Conservation (phyloP, 768 basidiomycete species). For the Cyclocybe cylindracea region DNA sequence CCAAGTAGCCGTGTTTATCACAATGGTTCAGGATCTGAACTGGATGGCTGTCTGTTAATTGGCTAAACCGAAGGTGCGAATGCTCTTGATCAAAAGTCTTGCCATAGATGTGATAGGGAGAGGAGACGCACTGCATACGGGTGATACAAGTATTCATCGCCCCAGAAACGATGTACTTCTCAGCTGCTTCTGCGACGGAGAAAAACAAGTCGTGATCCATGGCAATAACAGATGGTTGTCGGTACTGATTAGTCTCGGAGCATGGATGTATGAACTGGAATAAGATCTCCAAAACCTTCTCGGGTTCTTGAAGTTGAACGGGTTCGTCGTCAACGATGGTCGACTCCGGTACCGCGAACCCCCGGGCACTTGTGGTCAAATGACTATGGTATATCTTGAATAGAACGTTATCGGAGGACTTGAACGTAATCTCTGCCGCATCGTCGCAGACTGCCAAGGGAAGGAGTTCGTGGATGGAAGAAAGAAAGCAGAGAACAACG, state of each 20-base stretch:
- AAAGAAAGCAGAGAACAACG: too few relatives aligned
- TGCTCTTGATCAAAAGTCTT: neutral
- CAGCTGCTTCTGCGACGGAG: conserved; percentile 20
- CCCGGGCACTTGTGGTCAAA: neutral
- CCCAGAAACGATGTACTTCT: conserved; percentile 23
- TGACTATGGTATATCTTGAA: neutral
- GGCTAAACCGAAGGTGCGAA: neutral
- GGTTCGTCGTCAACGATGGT: neutral
- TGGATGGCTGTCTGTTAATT: neutral
- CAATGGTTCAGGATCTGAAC: conserved; percentile 5
- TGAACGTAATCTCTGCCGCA: neutral
- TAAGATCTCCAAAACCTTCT: conserved; percentile 6
- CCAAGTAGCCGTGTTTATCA: conserved; percentile 6
- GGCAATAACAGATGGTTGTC: conserved; percentile 4
- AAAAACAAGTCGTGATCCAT: conserved; percentile 7
- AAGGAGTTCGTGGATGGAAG: neutral
- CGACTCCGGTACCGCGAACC: neutral
- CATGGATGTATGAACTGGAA: conserved; percentile 11
- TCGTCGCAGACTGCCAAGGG: conserved; percentile 1
- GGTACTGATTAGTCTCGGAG: neutral
- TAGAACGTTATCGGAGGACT: conserved; percentile 1
- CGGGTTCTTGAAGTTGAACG: neutral
- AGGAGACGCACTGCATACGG: conserved; percentile 13
- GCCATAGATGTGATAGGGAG: neutral
- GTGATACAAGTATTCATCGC: conserved; percentile 22